A percentile compares a stretch with the other conserved stretches of the same genome.
Evolutionary conservation across 139 green algal species (phyloP).

Genomic region (Chlorella sp.): DNA sequence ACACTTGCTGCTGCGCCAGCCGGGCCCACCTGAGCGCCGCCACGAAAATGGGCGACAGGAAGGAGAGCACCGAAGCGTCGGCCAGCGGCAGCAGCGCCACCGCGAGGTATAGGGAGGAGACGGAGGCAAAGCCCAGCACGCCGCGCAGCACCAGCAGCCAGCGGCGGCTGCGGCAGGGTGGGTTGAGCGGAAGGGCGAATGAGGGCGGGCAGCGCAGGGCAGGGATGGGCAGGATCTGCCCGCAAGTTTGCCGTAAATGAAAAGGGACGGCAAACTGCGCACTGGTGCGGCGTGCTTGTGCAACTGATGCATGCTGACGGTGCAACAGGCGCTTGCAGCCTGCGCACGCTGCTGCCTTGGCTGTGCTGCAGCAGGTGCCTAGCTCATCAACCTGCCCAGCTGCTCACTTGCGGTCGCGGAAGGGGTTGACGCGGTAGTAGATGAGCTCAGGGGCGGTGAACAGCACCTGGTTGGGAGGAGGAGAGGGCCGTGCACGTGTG

Average conservation of each 20-base stretch:
- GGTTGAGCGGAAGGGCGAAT: no score
- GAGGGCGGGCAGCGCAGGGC: neutral
- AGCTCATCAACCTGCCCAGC: no score
- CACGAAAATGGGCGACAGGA: constrained; percentile 53
- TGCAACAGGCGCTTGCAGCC: no score
- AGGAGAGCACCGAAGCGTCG: constrained; percentile 55
- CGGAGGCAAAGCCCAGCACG: constrained; percentile 34
- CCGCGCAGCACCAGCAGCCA: constrained; percentile 45
- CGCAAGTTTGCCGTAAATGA: no score
- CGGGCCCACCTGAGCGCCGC: constrained; percentile 11
- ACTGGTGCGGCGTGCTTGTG: no score
- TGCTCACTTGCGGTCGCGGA: constrained; percentile 18
- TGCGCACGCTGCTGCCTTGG: no score
- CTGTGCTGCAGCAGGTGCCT: no score
- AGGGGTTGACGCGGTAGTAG: constrained; percentile 27
- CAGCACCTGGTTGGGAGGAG: no score
- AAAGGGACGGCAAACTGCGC: no score
- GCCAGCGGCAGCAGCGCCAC: constrained; percentile 52
- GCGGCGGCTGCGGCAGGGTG: constrained; percentile 7
- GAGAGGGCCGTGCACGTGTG: no score
- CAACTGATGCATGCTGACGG: no score
- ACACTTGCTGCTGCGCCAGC: no score
- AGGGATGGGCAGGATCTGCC: neutral
- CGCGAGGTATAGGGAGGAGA: constrained; percentile 38
- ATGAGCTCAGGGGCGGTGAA: constrained; percentile 42